Evolutionary conservation across 352 stramenopile genomes (phyloP), one percentile per base, ranked within the genome.

Genomic region (Globisporangium carolinianum): DNA sequence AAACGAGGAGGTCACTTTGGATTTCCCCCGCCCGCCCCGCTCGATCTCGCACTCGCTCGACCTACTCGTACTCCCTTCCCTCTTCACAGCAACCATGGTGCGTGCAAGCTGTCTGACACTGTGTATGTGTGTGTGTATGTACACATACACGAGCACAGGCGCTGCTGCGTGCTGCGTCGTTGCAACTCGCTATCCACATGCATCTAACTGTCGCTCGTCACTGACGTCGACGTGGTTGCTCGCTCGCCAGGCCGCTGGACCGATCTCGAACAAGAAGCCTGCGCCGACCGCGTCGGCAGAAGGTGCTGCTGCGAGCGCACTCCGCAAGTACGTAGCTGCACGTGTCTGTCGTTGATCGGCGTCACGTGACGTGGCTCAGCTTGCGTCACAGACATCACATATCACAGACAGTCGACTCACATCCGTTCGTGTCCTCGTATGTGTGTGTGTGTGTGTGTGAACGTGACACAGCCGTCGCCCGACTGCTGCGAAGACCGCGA

Each of bases 181-280:
- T 17, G 42, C 11, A 47, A 32, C 24, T 32, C 24, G 24, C 24
- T 32, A 32, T 32, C 24, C 24, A 32, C 24, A 32, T 32, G 24
- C 24, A 32, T 2, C 24, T 32, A 32, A 32, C 24, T 32, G 24
- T 32, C 24, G 3, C 42, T 7, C n/a, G 42, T 11, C 12, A 17
- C 42, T 47, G 11, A 47, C 42, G 3, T n/a, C 11, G n/a, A 32
- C 24, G 24, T 32, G 5, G n/a, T 9, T 36, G 5, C 5, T 10
- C 15, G 12, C 12, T 7, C 11, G 45, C 37, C 55, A 84, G 74
- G 66, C 75, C 54, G 60, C 58, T 43, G 70, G 72, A 67, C 39
- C 73, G 24, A 79, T 73, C 66, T 53, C 70, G 39, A 69, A 67
- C 58, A 88, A 88, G 67, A 91, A 91, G 55, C 76, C 81, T 14